phyloP scores from a whole-genome alignment of 139 green algal genomes.

The Yamagishiella unicocca region DNA sequence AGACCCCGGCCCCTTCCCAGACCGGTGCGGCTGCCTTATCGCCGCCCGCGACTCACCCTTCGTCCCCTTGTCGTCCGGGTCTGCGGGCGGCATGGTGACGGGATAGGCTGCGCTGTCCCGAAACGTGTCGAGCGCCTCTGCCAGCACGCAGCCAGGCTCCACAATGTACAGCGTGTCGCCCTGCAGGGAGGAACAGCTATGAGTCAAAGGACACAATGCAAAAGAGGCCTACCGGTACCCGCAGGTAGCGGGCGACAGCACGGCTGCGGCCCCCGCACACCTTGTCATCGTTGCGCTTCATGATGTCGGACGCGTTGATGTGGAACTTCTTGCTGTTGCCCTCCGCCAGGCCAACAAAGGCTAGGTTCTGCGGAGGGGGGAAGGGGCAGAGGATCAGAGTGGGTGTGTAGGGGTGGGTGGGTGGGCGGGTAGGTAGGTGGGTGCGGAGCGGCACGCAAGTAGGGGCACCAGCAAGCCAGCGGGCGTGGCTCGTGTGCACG shows the following conservation, averaged over 20 bases:
- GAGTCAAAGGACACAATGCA: not conserved
- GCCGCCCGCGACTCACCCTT: not conserved
- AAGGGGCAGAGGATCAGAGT: too few species aligned
- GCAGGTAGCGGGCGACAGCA: not conserved
- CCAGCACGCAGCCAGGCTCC: slow-evolving; percentile 48
- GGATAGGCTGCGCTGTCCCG: slow-evolving; percentile 58
- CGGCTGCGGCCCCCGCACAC: not conserved
- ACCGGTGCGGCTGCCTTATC: too few species aligned
- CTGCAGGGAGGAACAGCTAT: not conserved
- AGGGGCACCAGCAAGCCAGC: not conserved
- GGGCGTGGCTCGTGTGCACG: too few species aligned
- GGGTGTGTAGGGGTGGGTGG: too few species aligned
- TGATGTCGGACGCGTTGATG: slow-evolving; percentile 43
- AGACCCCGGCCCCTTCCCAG: too few species aligned
- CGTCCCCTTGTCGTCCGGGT: not conserved
- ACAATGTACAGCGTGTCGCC: slow-evolving; percentile 47
- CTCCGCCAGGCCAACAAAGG: slow-evolving; percentile 37
- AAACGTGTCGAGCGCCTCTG: slow-evolving; percentile 56
- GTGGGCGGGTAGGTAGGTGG: not conserved
- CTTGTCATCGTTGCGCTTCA: slow-evolving; percentile 46
- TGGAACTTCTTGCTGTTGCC: slow-evolving; percentile 45
- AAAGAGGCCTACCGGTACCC: not conserved
- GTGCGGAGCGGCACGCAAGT: not conserved
- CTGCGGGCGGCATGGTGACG: slow-evolving; percentile 31
- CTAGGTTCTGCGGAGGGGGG: slow-evolving; percentile 16